Evolutionary conservation across 2,329 filamentous ascomycete genomes (phyloP).

Genomic region (Orbilia brochopaga): DNA sequence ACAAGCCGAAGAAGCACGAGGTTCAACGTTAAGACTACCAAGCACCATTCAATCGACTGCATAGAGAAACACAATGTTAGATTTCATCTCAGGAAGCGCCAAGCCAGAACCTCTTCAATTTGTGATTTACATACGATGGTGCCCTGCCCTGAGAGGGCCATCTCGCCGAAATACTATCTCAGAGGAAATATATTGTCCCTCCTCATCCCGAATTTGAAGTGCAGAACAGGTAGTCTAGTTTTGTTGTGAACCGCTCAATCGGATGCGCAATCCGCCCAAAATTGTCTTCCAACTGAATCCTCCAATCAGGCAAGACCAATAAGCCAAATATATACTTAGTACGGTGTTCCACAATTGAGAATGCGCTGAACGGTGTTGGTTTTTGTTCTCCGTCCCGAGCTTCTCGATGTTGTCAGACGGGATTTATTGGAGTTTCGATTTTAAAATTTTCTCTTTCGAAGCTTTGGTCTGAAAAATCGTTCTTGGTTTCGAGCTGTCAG

Average conservation of each 20-base stretch:
- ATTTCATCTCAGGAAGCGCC: not conserved
- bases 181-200: slow-evolving; percentile 14
- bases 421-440: too few relatives aligned
- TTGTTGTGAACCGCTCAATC: slow-evolving; percentile 16
- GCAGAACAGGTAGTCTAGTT: slow-evolving; percentile 10
- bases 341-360: too few relatives aligned
- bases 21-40: slow-evolving; percentile 42
- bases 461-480: too few relatives aligned
- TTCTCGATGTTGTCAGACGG: not conserved
- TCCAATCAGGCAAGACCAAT: not conserved
- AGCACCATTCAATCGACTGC: slow-evolving; percentile 47
- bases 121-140: slow-evolving; percentile 44
- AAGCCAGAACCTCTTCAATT: not conserved
- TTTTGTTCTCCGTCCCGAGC: too few relatives aligned
- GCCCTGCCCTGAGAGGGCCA: slow-evolving; percentile 51
- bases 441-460: too few relatives aligned
- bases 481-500: too few relatives aligned
- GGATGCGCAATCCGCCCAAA: slow-evolving; percentile 5
- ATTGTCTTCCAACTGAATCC: not conserved
- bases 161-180: slow-evolving; percentile 49
- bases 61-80: slow-evolving; percentile 3
- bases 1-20: slow-evolving; percentile 42
- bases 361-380: too few relatives aligned
- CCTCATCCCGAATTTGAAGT: slow-evolving; percentile 42
- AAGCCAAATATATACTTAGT: not conserved